Evolutionary conservation across 768 basidiomycete species (phyloP).

Genomic region (Panaeolus papilionaceus): DNA sequence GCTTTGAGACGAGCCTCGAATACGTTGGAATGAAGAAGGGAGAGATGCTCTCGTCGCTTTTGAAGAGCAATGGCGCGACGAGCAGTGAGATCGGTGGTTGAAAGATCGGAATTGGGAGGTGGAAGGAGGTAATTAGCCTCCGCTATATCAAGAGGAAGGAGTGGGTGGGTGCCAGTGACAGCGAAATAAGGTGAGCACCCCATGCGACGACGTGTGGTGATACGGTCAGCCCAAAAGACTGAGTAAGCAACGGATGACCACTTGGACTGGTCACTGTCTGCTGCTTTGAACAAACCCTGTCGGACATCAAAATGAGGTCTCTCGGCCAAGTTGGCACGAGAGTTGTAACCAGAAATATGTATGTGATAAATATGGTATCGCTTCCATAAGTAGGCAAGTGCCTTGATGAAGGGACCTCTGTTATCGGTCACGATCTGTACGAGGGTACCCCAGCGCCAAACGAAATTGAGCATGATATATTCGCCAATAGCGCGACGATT

Average conservation of each 20-base stretch:
- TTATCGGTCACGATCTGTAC: conserved; percentile 42
- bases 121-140: conserved; percentile 27
- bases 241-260: conserved; percentile 34
- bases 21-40: conserved; percentile 22
- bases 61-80: conserved; percentile 26
- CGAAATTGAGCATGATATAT: conserved; percentile 7
- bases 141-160: conserved; percentile 20
- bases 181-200: conserved; percentile 40
- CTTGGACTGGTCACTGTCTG: conserved; percentile 27
- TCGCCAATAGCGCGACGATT: too few species aligned
- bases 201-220: conserved; percentile 31
- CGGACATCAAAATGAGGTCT: conserved; percentile 34
- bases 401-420: conserved; percentile 35
- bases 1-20: conserved; percentile 22
- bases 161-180: conserved; percentile 31
- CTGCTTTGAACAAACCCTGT: conserved; percentile 33
- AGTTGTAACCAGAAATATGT: conserved; percentile 48
- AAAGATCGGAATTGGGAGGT: conserved; percentile 22
- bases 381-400: conserved; percentile 21
- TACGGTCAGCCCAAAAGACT: conserved; percentile 38
- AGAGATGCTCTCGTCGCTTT: conserved; percentile 23
- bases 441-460: conserved; percentile 21
- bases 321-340: conserved; percentile 44
- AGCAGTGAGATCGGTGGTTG: conserved; percentile 30
- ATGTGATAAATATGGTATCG: conserved; percentile 46